Percentiles rank a stretch among this genome's conserved stretches.
phyloP scores from a whole-genome alignment of 2,329 filamentous ascomycete species.

The Pestalotiopsis sp. region DNA sequence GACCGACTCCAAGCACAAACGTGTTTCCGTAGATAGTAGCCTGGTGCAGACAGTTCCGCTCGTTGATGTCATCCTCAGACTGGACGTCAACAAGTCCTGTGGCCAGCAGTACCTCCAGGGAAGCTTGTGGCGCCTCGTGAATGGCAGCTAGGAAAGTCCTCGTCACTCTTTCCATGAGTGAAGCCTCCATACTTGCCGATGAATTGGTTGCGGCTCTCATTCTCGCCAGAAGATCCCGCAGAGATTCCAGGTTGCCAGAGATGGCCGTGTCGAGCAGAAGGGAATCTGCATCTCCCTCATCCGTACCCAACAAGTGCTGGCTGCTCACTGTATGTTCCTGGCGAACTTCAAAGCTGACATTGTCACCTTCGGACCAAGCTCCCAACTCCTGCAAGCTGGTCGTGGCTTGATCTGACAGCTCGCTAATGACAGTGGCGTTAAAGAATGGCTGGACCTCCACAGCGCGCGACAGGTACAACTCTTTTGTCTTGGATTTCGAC shows the following conservation, averaged over 20 bases:
- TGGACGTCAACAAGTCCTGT: slow-evolving; percentile 87
- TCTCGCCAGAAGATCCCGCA: slow-evolving; percentile 80
- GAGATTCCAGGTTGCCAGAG: slow-evolving; percentile 74
- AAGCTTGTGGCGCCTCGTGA: slow-evolving; percentile 78
- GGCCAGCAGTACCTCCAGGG: slow-evolving; percentile 75
- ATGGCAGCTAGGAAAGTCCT: slow-evolving; percentile 89
- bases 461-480: slow-evolving; percentile 91
- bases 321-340: slow-evolving; percentile 67
- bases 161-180: slow-evolving; percentile 76
- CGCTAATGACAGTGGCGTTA: slow-evolving; percentile 95
- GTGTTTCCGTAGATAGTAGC: slow-evolving; percentile 91
- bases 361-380: slow-evolving; percentile 95
- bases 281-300: slow-evolving; percentile 88
- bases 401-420: slow-evolving; percentile 93
- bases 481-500: slow-evolving; percentile 97
- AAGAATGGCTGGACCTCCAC: slow-evolving; percentile 99
- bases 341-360: slow-evolving; percentile 75
- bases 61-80: slow-evolving; percentile 96
- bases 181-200: slow-evolving; percentile 48
- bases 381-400: slow-evolving; percentile 94
- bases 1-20: slow-evolving; percentile 75
- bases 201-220: slow-evolving; percentile 61
- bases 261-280: slow-evolving; percentile 87
- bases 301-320: slow-evolving; percentile 70
- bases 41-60: slow-evolving; percentile 94